phyloP scores from a whole-genome alignment of 768 basidiomycete species.

The Collybiopsis confluens region DNA sequence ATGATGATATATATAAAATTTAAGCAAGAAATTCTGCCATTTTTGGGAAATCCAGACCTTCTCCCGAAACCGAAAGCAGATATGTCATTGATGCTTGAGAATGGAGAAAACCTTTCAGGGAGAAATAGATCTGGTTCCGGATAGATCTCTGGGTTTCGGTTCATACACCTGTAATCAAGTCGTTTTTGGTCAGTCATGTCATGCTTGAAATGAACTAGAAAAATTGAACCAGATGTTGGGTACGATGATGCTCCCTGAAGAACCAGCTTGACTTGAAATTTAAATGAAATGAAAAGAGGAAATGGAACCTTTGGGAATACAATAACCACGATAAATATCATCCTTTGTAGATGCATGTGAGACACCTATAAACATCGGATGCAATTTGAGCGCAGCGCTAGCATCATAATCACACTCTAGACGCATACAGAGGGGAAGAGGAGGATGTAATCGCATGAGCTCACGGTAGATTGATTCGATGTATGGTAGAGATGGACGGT shows the following conservation, averaged over 20 bases:
- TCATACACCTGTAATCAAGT: slow-evolving; percentile 14
- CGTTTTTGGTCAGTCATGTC: not conserved
- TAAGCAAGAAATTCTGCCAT: not conserved
- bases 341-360: not conserved
- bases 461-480: slow-evolving; percentile 13
- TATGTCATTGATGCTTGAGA: no score
- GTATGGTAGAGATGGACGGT: slow-evolving; percentile 14
- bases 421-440: not conserved
- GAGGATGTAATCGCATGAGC: slow-evolving; percentile 14
- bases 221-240: slow-evolving; percentile 1
- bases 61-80: not conserved
- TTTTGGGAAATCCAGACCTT: not conserved
- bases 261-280: not conserved
- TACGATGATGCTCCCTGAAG: not conserved
- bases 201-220: not conserved
- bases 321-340: slow-evolving; percentile 4
- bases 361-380: not conserved
- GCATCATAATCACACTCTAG: not conserved
- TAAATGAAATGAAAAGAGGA: not conserved
- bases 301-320: slow-evolving; percentile 3
- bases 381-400: not conserved
- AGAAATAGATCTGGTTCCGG: no score
- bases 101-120: no score
- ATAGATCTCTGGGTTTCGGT: no score
- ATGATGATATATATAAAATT: not conserved